Percentiles rank a stretch among this genome's conserved stretches.
Evolutionary conservation across 768 basidiomycete species (phyloP).

Genomic region (Fomitopsis serialis): DNA sequence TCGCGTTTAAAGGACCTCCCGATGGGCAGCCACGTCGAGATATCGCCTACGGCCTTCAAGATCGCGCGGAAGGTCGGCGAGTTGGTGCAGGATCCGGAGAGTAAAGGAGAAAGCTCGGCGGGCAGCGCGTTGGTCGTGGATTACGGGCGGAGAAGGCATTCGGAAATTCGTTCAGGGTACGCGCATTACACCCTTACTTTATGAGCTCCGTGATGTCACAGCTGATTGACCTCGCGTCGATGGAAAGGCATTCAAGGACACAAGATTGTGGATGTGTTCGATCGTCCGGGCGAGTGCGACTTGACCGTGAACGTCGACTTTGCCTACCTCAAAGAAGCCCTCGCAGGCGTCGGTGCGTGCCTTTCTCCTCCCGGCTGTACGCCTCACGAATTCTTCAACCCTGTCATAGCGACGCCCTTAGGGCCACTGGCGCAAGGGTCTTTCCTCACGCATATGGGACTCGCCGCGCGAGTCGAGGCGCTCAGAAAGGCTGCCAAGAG

Average conservation of each 20-base stretch:
- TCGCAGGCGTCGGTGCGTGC: slow-evolving; percentile 55
- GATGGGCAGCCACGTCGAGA: slow-evolving; percentile 71
- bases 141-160: slow-evolving; percentile 77
- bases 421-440: slow-evolving; percentile 71
- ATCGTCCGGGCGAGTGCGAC: slow-evolving; percentile 83
- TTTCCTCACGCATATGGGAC: slow-evolving; percentile 79
- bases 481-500: slow-evolving; percentile 48
- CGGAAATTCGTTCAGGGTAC: slow-evolving; percentile 75
- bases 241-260: slow-evolving; percentile 86
- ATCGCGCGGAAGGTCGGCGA: slow-evolving; percentile 65
- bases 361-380: neutral
- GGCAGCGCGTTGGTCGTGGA: slow-evolving; percentile 75
- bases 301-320: slow-evolving; percentile 98
- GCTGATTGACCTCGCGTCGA: slow-evolving; percentile 3
- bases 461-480: slow-evolving; percentile 57
- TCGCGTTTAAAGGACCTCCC: slow-evolving; percentile 66
- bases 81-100: slow-evolving; percentile 35
- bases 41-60: slow-evolving; percentile 66
- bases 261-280: slow-evolving; percentile 78
- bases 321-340: slow-evolving; percentile 75
- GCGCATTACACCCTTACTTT: slow-evolving; percentile 18
- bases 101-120: slow-evolving; percentile 32
- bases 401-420: slow-evolving; percentile 35
- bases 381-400: neutral
- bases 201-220: neutral